phyloP scores from a whole-genome alignment of 1,139 yeast species.

The Dujonia santamariae region DNA sequence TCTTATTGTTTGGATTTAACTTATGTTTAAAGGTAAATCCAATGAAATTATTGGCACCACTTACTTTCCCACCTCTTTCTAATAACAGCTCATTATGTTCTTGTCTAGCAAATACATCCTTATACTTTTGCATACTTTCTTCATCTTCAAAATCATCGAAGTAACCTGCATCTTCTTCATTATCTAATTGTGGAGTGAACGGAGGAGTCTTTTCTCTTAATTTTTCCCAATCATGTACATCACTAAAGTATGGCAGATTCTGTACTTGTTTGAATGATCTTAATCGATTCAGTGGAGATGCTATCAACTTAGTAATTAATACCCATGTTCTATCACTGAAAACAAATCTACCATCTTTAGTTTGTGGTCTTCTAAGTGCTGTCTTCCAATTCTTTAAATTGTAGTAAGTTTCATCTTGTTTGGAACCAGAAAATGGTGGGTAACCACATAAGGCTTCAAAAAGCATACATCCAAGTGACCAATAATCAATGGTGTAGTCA shows the following conservation, averaged over 20 bases:
- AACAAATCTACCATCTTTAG: slow-evolving; percentile 86
- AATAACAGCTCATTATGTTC: slow-evolving; percentile 81
- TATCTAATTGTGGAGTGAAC: slow-evolving; percentile 92
- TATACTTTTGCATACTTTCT: slow-evolving; percentile 95
- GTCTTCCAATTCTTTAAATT: slow-evolving; percentile 93
- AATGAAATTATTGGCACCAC: slow-evolving; percentile 64
- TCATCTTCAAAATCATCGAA: slow-evolving; percentile 97
- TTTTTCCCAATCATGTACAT: slow-evolving; percentile 66
- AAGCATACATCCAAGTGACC: slow-evolving; percentile 96
- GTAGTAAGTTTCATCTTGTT: slow-evolving; percentile 91
- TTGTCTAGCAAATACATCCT: slow-evolving; percentile 91
- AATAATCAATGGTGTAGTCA: slow-evolving; percentile 95
- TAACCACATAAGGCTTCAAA: slow-evolving; percentile 93
- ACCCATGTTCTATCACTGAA: slow-evolving; percentile 98
- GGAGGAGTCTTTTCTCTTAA: slow-evolving; percentile 80
- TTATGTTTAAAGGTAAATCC: slow-evolving; percentile 97
- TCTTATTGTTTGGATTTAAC: slow-evolving; percentile 58
- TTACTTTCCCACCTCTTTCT: slow-evolving; percentile 48
- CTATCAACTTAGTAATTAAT: slow-evolving; percentile 71
- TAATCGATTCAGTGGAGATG: slow-evolving; percentile 73
- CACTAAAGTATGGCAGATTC: slow-evolving; percentile 77
- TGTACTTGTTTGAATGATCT: slow-evolving; percentile 79
- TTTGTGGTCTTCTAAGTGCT: slow-evolving; percentile 83
- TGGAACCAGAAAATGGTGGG: slow-evolving; percentile 94
- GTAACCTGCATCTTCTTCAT: slow-evolving; percentile 97